Base-by-base conservation (phyloP, 164 flowering plant genomes). In the Nymphaea thermarum region DNA sequence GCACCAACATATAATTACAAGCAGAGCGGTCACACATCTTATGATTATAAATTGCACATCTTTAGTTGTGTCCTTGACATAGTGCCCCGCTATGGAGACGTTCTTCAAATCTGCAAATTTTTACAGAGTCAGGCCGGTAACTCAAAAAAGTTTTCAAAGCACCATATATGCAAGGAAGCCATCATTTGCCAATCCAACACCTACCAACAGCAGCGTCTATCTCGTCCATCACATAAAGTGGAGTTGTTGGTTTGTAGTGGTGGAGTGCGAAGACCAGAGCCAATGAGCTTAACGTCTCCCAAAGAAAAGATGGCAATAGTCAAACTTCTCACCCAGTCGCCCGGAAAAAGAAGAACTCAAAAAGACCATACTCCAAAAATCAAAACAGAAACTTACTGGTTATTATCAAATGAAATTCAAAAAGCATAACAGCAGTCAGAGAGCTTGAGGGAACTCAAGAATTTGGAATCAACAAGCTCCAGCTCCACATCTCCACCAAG, bases 401-500 rank as follows among this genome's bases (percentile, higher is more conserved):
- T 6, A 47, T 47, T 12, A 47, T 12, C 55, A 6, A 47, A 47
- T 47, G 55, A 47, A 47, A 47, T 47, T 6, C 10, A 47, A 47
- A 47, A 47, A 12, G 55, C 3, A 47, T n/a, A n/a, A n/a, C n/a
- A n/a, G n/a, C n/a, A n/a, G 81, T 95, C 99, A 60, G 99, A 89
- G 73, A 95, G 92, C 44, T n/a, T n/a, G n/a, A n/a, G n/a, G 99
- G 99, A 81, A 92, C 99, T 80, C 92, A 75, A 53, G n/a, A n/a
- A n/a, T n/a, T n/a, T n/a, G n/a, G 99, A 95, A 73, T 95, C 99
- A 43, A 95, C 99, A 44, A 95, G 79, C 77, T 95, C 99, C 67
- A 95, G 84, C 73, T 95, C 99, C 15, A 98, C 99, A 84, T 92
- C 99, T 43, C 99, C 99, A 71, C 99, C 99, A 61, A 95, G 97